Conservation (phyloP, 441 rosid genomes). For the Gossypium lobatum region DNA sequence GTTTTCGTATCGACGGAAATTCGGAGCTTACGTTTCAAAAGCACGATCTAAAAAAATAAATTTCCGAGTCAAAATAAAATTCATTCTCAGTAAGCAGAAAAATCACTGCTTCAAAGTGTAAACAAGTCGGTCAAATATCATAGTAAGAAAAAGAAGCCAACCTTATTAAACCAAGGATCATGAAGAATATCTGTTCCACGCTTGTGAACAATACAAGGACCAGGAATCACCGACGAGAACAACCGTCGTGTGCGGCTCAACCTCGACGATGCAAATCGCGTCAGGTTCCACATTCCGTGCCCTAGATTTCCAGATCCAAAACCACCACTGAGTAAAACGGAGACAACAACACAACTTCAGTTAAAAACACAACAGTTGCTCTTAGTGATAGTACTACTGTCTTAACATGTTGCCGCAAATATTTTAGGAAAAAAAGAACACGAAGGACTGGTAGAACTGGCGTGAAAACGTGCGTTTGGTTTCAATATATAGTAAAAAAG, state of each 20-base stretch:
- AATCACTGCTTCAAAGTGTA: not conserved
- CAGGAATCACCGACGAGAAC: conserved; percentile 75
- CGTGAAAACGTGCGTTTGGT: conserved; percentile 15
- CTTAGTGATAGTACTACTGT: not conserved
- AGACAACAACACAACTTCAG: not conserved
- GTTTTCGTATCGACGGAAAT: not conserved
- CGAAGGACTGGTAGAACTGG: conserved; percentile 3
- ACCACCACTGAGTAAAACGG: not conserved
- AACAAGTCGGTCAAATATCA: not conserved
- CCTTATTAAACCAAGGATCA: conserved; percentile 99
- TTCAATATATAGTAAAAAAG: not conserved
- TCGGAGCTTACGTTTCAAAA: not conserved
- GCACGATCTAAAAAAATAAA: not conserved
- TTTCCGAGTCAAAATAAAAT: not conserved
- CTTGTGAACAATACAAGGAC: conserved; percentile 89
- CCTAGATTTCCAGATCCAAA: conserved; percentile 34
- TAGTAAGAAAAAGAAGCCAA: conserved; percentile 9
- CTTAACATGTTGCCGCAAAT: conserved; percentile 5
- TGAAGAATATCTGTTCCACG: conserved; percentile 99
- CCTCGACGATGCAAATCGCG: conserved; percentile 41
- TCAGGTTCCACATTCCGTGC: conserved; percentile 61
- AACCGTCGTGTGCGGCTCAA: conserved; percentile 51
- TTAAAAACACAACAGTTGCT: not conserved
- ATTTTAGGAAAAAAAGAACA: not conserved
- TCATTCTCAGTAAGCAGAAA: not conserved